Evolutionary conservation across 495 filamentous ascomycete genomes (phyloP), one percentile per base, ranked within the genome.

Genomic region (Aspergillus baeticus): DNA sequence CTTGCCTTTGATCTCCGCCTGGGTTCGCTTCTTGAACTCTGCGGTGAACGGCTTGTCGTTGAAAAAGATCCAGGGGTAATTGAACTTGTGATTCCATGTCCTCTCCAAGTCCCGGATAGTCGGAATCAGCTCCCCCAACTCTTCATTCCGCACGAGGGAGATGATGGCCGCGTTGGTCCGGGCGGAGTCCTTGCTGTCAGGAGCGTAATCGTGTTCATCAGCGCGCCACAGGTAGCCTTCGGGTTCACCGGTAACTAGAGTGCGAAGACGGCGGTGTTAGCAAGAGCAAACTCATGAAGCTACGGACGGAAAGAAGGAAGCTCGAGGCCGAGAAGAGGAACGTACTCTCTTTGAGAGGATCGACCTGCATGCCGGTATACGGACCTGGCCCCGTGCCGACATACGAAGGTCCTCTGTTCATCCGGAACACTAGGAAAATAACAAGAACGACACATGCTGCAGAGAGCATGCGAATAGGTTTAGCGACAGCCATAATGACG

Each of bases 51-150:
- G 88, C 26, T 86, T 86, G 66, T 98, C 94, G 74, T 99, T 99
- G 78, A 99, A 92, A 73, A 99, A 98, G 43, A 91, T 97, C 88
- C 94, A 99, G 14, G 95, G 95, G 71, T 98, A 99, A 74, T 99
- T 98, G 81, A 98, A 99, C 68, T 98, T 99, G 76, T 84, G 80
- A 68, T 99, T 99, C 90, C 91, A 99, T 7, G 92, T 97, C 57
- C 90, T 74, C 73, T 99, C 95, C 48, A 98, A 78, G 68, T 98
- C 93, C 38, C 73, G 72, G 87, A 99, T 99, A 6, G 89, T 86
- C 62, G 85, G 82, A 22, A 99, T 70, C 79, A 98, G 86, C 13
- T 87, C 89, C 21, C 84, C 69, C 8, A 97, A 65, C 74, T 99
- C 95, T 61, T 87, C 83, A 63, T 99, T 98, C 48, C 95, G 86